Conservation (phyloP, 371 early-diverging fungal genomes). For the Mortierella sp. region DNA sequence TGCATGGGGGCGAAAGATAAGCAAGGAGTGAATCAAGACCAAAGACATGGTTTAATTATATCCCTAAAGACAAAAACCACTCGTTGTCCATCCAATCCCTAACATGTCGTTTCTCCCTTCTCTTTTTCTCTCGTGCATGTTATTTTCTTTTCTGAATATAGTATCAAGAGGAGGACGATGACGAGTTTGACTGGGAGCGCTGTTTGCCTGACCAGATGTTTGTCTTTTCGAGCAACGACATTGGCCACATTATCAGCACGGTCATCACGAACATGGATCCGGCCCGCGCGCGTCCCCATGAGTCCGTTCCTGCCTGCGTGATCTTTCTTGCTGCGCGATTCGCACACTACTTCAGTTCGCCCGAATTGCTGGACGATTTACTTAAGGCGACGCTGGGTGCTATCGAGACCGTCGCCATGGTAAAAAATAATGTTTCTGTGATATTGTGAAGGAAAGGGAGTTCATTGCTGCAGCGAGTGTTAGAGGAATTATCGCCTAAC, state of each 20-base stretch:
- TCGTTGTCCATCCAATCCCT: neutral
- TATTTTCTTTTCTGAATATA: slow-evolving; percentile 5
- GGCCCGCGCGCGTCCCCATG: slow-evolving; percentile 64
- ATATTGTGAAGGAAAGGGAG: neutral
- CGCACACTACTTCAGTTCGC: slow-evolving; percentile 82
- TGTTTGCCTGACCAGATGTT: slow-evolving; percentile 94
- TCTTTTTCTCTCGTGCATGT: neutral
- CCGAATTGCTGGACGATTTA: slow-evolving; percentile 79
- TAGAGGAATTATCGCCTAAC: neutral
- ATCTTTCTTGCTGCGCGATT: slow-evolving; percentile 90
- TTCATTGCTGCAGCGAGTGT: neutral
- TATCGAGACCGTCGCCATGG: slow-evolving; percentile 74
- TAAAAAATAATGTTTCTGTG: slow-evolving; percentile 26
- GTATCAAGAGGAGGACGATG: slow-evolving; percentile 37
- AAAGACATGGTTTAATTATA: slow-evolving; percentile 1
- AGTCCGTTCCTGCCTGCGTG: slow-evolving; percentile 85
- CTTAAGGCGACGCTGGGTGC: slow-evolving; percentile 71
- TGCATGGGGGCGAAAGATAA: neutral
- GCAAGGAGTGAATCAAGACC: neutral
- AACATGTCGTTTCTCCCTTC: neutral
- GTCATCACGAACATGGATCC: slow-evolving; percentile 77
- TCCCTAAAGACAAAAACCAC: neutral
- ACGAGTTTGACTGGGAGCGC: slow-evolving; percentile 86
- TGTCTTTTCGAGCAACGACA: slow-evolving; percentile 81
- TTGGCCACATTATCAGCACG: slow-evolving; percentile 79